Base-by-base conservation (phyloP, 129 eudicot species). In the Chrysanthemum lavandulifolium region DNA sequence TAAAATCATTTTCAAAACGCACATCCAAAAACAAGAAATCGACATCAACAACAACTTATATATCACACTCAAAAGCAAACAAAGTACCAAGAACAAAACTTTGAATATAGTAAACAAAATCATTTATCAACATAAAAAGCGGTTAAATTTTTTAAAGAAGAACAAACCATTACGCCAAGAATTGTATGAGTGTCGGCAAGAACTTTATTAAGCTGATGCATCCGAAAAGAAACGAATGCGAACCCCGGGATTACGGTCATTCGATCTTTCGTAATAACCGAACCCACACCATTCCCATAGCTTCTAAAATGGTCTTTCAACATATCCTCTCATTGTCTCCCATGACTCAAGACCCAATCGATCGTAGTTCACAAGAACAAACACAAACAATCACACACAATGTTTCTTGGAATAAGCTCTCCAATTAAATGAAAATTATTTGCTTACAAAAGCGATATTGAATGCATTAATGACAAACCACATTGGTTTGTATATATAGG, bases 201-300 rank as follows among this genome's bases (percentile, higher is more conserved):
- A 54, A 93, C 98, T 29, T 47, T 78, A n/a, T 79, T 82, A 27
- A 84, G 86, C 86, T 16, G 93, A 81, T 16, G 92, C 75, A 31
- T 90, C 87, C 9, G 87, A 58, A 16, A 94, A 94, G 89, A 76
- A 45, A 94, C 89, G 47, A 90, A 94, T 21, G 87, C 98, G 10
- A 94, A 94, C 98, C 69, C 98, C 83, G 3, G 97, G 87, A 29
- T 47, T 71, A 40, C 93, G 2, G 89, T 86, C 21, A 2, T 33
- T 43, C 96, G 87, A 84, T 94, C 97, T 80, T 69, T 86, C 10
- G 93, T 89, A 54, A 94, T 79, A 6, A 72, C 84, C 19, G 82
- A 85, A 57, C 74, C 75, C 68, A 80, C 80, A 16, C 90, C 97
- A n/a, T 79, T 73, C 8, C 98, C 97, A 19, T 82, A 94, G 65